Evolutionary conservation across 2,329 filamentous ascomycete genomes (phyloP), one percentile per base, ranked within the genome.

Genomic region (Ophiosphaerella korrae): DNA sequence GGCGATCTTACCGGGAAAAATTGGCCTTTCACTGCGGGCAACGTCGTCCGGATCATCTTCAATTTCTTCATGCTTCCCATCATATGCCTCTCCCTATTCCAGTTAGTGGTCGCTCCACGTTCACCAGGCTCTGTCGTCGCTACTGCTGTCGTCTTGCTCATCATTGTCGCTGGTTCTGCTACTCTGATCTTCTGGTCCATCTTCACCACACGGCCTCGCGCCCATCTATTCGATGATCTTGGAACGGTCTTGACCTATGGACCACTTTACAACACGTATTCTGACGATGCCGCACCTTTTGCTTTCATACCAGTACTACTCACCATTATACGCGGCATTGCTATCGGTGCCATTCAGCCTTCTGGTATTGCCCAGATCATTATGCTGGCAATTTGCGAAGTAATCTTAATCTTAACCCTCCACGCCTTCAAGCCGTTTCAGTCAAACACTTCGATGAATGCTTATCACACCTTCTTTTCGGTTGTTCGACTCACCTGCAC

Each of bases 211-310:
- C 87, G 89, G 57, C 92, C 92, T 5, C 87, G 92, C 53, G 89
- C 91, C 1, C 88, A 91, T 60, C 81, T 99, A 8, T 99, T 97
- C 71, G 94, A 99, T 74, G 92, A 97, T 66, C 80, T 99, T 42
- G 86, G 91, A 6, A 97, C 91, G 0, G 86, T 97, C 7, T 80
- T 99, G 2, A 82, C 91, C 1, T 97, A 96, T 64, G 94, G 94
- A 0, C 91, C 94, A 5, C 79, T 99, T 7, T 99, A 99, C 69
- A 99, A 99, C 75, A 99, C 94, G 0, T 97, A 96, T 72, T 94
- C 90, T 21, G 94, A 99, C 71, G 89, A 93, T 70, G 91, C 92
- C 0, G 90, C 93, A 7, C 87, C 90, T 0, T 99, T 96, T 73
- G 92, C 93, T 6, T 81, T 96, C 36, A 86, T 97, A 16, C 92